These are phyloP conservation scores for Funneliformis mosseae DNA, from an alignment of 192 early-diverging fungal species.

Conservation along the genomic window DNA sequence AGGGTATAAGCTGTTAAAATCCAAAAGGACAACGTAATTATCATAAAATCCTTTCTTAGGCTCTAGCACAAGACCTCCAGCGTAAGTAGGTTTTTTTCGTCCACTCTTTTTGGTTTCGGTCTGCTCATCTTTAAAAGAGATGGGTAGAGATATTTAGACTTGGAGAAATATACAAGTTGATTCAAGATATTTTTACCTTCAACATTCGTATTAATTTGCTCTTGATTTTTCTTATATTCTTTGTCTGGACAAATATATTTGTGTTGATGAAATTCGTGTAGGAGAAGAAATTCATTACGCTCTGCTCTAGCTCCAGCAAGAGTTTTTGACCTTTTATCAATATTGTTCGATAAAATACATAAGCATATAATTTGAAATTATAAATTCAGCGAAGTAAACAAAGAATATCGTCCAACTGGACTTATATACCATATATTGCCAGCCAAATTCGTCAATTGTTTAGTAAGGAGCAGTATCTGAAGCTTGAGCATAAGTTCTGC, in stretches of 20 bases:
- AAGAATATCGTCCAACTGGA: not conserved
- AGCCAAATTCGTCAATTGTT: conserved; percentile 88
- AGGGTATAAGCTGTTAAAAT: conserved; percentile 99
- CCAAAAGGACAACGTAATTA: conserved; percentile 89
- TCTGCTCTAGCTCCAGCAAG: conserved; percentile 89
- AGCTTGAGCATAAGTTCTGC: conserved; percentile 85
- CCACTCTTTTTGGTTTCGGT: conserved; percentile 48
- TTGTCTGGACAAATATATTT: conserved; percentile 96
- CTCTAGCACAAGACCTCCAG: conserved; percentile 96
- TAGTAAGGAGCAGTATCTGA: conserved; percentile 87
- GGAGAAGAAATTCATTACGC: conserved; percentile 90
- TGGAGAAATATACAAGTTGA: not conserved
- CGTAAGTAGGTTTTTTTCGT: conserved; percentile 86
- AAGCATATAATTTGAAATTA: too few species aligned
- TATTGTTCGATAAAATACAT: conserved; percentile 2
- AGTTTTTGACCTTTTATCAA: conserved; percentile 64
- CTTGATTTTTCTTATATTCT: conserved; percentile 38
- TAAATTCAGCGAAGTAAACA: not conserved
- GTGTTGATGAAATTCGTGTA: conserved; percentile 93
- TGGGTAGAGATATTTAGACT: not conserved
- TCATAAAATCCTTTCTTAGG: conserved; percentile 98
- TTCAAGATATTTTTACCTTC: conserved; percentile 27
- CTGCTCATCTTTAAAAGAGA: conserved; percentile 36
- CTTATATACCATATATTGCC: conserved; percentile 87
- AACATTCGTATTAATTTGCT: conserved; percentile 27